Evolutionary conservation across 2,329 filamentous ascomycete species (phyloP).

Genomic region (Scedosporium dehoogii): DNA sequence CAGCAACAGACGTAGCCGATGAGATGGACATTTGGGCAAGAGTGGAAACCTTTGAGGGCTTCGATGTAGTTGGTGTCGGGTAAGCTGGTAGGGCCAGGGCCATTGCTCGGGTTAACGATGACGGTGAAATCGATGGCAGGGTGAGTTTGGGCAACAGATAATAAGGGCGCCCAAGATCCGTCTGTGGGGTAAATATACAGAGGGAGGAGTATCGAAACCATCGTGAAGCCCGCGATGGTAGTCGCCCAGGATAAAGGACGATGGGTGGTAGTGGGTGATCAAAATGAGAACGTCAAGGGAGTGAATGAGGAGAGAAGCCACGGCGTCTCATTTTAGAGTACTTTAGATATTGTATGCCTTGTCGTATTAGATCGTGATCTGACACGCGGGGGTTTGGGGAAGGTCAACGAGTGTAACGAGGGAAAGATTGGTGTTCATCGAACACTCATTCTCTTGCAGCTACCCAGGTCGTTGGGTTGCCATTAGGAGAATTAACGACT

Average conservation of each 20-base stretch:
- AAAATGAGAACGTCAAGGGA: neutral
- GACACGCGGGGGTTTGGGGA: no score
- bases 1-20: constrained; percentile 21
- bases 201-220: constrained; percentile 18
- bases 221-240: neutral
- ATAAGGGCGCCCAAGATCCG: constrained; percentile 19
- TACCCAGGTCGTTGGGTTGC: no score
- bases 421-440: no score
- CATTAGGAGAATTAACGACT: no score
- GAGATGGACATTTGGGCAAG: constrained; percentile 15
- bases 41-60: constrained; percentile 14
- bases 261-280: neutral
- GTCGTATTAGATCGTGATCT: no score
- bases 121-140: constrained; percentile 17
- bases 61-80: constrained; percentile 19
- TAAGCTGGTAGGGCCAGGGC: constrained; percentile 15
- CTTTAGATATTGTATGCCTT: no score
- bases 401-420: no score
- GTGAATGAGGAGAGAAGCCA: neutral
- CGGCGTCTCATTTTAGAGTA: no score
- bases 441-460: no score
- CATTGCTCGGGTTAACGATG: constrained; percentile 21
- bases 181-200: constrained; percentile 24
- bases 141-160: constrained; percentile 13
- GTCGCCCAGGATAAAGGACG: neutral